Conservation (phyloP, 106 monocot genomes). For the Dendrobium chrysotoxum region DNA sequence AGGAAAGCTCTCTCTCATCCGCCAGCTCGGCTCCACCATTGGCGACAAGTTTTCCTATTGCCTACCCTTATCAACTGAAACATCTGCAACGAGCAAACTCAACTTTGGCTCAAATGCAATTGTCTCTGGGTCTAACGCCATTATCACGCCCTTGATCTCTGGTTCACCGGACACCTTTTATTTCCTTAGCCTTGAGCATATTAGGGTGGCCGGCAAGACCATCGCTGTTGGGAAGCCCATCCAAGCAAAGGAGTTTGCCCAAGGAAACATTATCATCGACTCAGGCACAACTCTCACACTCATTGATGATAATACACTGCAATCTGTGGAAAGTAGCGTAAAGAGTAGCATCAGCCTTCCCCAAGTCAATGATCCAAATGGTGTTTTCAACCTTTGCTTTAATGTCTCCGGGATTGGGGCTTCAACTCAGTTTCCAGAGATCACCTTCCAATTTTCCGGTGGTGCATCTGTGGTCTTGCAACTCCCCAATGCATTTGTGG, state of each 20-base stretch:
- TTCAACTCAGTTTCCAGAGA: too few species aligned
- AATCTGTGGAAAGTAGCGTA: not conserved
- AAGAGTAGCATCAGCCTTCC: not conserved
- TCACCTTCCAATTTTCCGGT: too few species aligned
- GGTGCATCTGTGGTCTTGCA: too few species aligned
- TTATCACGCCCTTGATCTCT: slow-evolving; percentile 11
- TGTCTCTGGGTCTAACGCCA: not conserved
- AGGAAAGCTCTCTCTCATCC: too few species aligned
- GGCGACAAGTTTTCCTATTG: slow-evolving; percentile 38
- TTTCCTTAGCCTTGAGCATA: slow-evolving; percentile 11
- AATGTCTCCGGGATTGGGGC: too few species aligned
- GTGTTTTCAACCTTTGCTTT: too few species aligned
- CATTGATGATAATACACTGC: not conserved
- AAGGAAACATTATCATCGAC: slow-evolving; percentile 29
- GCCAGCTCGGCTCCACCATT: slow-evolving; percentile 15
- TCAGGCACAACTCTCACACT: slow-evolving; percentile 33
- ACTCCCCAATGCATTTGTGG: too few species aligned
- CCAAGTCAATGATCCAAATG: too few species aligned
- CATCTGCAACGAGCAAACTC: slow-evolving; percentile 12
- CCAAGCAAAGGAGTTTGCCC: not conserved
- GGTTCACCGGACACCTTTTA: slow-evolving; percentile 10
- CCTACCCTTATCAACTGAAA: not conserved
- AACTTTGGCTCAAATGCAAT: slow-evolving; percentile 14
- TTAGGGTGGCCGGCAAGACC: slow-evolving; percentile 13
- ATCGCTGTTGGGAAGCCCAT: too few species aligned